Base-by-base conservation (phyloP, 305 asterid genomes). In the Rubia tinctorum region DNA sequence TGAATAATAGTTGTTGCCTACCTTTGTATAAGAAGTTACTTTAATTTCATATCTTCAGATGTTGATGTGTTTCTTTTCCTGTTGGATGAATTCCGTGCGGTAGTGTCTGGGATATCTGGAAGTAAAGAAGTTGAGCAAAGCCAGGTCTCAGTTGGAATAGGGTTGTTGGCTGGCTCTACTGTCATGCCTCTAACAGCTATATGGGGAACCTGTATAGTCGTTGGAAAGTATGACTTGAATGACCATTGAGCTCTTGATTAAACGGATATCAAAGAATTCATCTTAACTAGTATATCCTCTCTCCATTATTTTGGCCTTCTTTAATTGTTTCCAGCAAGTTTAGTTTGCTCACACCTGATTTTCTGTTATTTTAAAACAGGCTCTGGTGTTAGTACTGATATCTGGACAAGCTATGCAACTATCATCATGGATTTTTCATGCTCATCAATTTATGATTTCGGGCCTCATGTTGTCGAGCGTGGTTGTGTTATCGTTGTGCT, bases 141-240 rank as follows among this genome's bases (percentile, higher is more conserved):
- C 76, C 97, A 91, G 84, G 99, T 91, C 20, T 90, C 97, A 2
- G 95, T 91, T n/a, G 99, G 99, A 77, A 94, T 91, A 86, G 97
- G 97, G 23, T 86, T 94, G 80, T 78, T 91, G 43, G 99, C 99
- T 56, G 99, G 99, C 40, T 91, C 99, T 45, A 94, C 99, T 5
- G 97, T 94, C 71, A 90, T 94, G 97, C 96, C 90, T 66, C 87
- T 91, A 53, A 94, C 99, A 40, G 71, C 89, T 45, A 85, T 88
- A 71, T 95, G 98, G 99, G 98, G 98, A 8, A 79, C 92, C 73
- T 92, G 98, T 77, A 76, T 93, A 65, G 7, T 88, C 53, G 91
- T 95, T 17, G 99, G 99, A 51, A 94, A 92, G 88, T 90, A 94
- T 25, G 92, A 95, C 71, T 60, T 92, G 27, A 81, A 83, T 74